A percentile compares a stretch with the other conserved stretches of the same genome.
Evolutionary conservation across 1,284 basidiomycete genomes (phyloP).

Genomic region (Tilletia indica): DNA sequence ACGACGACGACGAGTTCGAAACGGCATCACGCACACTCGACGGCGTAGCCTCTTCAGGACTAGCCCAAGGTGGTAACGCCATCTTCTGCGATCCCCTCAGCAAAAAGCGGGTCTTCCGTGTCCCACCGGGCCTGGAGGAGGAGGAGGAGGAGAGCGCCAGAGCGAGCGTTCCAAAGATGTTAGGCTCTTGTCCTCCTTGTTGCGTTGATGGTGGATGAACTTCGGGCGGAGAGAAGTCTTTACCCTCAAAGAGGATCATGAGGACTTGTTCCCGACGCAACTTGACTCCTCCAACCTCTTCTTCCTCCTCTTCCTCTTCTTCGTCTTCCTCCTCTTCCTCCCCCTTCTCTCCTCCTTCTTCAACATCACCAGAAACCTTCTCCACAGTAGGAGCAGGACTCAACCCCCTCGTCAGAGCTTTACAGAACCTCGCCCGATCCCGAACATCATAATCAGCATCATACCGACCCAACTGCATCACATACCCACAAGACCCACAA

Average conservation of each 20-base stretch:
- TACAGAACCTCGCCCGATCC: conserved; percentile 47
- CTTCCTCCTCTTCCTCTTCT: conserved; percentile 1
- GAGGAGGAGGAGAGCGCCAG: background rate
- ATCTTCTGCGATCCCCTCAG: background rate
- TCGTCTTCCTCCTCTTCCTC: conserved; percentile 21
- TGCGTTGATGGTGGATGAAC: background rate
- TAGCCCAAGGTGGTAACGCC: background rate
- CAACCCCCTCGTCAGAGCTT: conserved; percentile 26
- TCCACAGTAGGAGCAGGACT: background rate
- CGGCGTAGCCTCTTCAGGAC: conserved; percentile 1
- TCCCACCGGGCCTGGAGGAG: conserved; percentile 15
- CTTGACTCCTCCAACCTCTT: conserved; percentile 23
- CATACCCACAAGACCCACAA: conserved; percentile 14
- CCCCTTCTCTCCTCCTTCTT: conserved; percentile 21
- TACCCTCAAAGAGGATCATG: conserved; percentile 24
- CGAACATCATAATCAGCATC: conserved; percentile 46
- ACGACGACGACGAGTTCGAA: background rate
- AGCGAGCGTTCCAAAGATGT: conserved; percentile 2
- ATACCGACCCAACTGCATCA: conserved; percentile 43
- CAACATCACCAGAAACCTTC: conserved; percentile 19
- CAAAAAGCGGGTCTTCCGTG: background rate
- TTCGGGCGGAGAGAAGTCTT: background rate
- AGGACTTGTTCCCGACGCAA: conserved; percentile 27
- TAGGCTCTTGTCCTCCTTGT: conserved; percentile 10
- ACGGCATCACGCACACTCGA: background rate